These are phyloP conservation scores for Phytophthora sp. DNA, from an alignment of 352 stramenopile species.

Conservation along the genomic window DNA sequence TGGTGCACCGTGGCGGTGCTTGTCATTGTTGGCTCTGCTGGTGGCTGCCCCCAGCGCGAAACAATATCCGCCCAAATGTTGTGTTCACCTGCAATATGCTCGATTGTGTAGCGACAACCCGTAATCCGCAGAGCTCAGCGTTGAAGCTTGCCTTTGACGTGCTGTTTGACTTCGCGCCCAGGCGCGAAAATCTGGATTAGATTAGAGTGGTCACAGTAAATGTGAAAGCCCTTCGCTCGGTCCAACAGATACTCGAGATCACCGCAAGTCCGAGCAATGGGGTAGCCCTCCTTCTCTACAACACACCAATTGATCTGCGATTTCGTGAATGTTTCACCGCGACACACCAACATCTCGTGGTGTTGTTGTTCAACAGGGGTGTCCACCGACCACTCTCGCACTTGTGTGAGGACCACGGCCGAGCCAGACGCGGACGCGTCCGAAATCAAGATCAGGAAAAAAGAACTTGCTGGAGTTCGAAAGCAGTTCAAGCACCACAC, in stretches of 20 bases:
- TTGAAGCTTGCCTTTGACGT: constrained; percentile 6
- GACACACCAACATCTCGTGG: neutral
- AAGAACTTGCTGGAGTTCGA: neutral
- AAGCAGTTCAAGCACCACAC: neutral
- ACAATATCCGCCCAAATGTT: constrained; percentile 15
- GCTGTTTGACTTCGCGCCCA: constrained; percentile 6
- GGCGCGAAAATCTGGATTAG: constrained; percentile 25
- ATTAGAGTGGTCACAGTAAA: constrained; percentile 32
- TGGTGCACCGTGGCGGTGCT: neutral
- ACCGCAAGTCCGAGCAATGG: neutral
- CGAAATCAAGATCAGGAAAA: neutral
- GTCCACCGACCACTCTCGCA: neutral
- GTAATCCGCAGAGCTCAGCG: constrained; percentile 17
- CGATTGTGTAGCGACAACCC: constrained; percentile 20
- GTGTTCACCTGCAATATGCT: constrained; percentile 11
- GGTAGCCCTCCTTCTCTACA: neutral
- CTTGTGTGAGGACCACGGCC: neutral
- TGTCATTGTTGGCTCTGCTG: neutral
- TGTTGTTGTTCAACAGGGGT: too few species aligned
- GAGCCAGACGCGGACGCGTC: neutral
- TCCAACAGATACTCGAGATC: neutral
- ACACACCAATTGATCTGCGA: neutral
- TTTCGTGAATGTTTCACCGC: neutral
- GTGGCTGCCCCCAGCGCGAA: neutral
- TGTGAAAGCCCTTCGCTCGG: neutral